These are phyloP conservation scores for Nakaseomyces uthaithaninus DNA, from an alignment of 1,139 yeast genomes.

Conservation along the genomic window DNA sequence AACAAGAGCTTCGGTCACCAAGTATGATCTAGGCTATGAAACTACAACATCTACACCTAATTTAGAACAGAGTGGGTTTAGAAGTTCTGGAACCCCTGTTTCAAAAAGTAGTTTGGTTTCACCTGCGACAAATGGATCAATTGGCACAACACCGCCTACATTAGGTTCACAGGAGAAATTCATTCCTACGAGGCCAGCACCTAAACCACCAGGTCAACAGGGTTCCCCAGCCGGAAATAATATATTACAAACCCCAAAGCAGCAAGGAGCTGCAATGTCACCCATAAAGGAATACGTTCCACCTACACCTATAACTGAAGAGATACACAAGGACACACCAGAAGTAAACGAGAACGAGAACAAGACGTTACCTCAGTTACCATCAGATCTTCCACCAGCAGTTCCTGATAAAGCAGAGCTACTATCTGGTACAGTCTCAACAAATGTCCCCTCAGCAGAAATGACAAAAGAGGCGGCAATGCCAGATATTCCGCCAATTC, in stretches of 20 bases:
- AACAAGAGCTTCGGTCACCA: neutral
- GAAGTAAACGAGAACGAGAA: neutral
- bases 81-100: neutral
- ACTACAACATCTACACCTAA: neutral
- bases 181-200: slow-evolving; percentile 64
- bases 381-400: neutral
- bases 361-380: neutral
- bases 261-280: neutral
- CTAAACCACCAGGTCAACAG: slow-evolving; percentile 39
- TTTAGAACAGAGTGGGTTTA: slow-evolving; percentile 2
- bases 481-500: slow-evolving; percentile 2
- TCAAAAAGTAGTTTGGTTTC: neutral
- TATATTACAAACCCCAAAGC: neutral
- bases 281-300: slow-evolving; percentile 4
- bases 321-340: neutral
- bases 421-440: neutral
- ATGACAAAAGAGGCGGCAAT: neutral
- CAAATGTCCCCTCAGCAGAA: neutral
- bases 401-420: neutral
- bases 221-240: neutral
- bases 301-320: neutral
- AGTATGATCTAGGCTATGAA: slow-evolving; percentile 1
- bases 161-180: slow-evolving; percentile 25
- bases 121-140: neutral
- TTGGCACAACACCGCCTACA: slow-evolving; percentile 1